These are phyloP conservation scores for Agrostemma githago DNA, from an alignment of 148 eudicot genomes.

Conservation along the genomic window DNA sequence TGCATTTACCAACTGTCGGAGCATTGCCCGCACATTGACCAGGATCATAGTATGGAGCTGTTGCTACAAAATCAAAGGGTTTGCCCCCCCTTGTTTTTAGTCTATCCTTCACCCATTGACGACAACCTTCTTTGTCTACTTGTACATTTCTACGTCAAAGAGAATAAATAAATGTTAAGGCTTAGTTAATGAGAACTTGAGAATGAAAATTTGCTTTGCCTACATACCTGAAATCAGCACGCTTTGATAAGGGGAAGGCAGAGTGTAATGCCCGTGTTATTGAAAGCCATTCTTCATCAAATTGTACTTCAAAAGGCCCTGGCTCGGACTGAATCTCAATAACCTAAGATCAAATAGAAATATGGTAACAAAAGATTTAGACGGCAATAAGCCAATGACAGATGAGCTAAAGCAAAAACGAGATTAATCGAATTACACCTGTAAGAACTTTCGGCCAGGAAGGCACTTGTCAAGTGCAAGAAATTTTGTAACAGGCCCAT, in stretches of 20 bases:
- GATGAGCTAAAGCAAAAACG: conserved; percentile 10
- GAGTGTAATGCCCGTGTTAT: conserved; percentile 63
- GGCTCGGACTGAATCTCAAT: conserved; percentile 75
- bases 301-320: conserved; percentile 76
- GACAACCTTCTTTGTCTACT: conserved; percentile 52
- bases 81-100: conserved; percentile 57
- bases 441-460: conserved; percentile 76
- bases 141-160: conserved; percentile 39
- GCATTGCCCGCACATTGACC: conserved; percentile 34
- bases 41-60: conserved; percentile 64
- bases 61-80: conserved; percentile 62
- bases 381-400: conserved; percentile 9
- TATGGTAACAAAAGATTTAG: background rate
- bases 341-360: conserved; percentile 35
- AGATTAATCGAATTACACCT: conserved; percentile 39
- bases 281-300: conserved; percentile 99
- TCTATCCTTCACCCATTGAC: conserved; percentile 58
- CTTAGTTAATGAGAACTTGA: background rate
- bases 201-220: background rate
- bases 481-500: conserved; percentile 72
- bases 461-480: conserved; percentile 99
- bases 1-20: conserved; percentile 43
- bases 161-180: background rate
- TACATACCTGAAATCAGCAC: conserved; percentile 56
- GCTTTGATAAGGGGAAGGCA: conserved; percentile 52